Evolutionary conservation across 176 grass and related monocot species (phyloP).

Genomic region (Paspalum vaginatum): DNA sequence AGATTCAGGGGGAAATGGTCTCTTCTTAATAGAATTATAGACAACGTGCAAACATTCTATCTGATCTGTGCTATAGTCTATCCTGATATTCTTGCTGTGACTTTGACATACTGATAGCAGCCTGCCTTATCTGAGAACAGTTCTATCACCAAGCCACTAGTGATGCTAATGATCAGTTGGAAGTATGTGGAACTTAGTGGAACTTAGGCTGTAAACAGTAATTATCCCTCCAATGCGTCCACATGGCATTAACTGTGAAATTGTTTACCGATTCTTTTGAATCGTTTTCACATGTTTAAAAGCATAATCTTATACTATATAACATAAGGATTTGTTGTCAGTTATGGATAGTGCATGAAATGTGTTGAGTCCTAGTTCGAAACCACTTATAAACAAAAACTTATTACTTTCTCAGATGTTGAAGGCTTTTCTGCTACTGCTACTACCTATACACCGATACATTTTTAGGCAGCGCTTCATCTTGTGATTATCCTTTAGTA

Average conservation of each 20-base stretch:
- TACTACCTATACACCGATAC: background rate
- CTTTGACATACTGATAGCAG: slow-evolving; percentile 1
- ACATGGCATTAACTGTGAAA: background rate
- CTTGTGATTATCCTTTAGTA: too few relatives aligned
- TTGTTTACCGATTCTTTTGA: background rate
- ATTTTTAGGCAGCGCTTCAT: background rate
- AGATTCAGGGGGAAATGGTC: background rate
- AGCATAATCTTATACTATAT: background rate
- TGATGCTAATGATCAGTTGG: slow-evolving; percentile 15
- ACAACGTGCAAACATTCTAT: background rate
- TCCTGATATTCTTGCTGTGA: background rate
- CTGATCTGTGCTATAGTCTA: background rate
- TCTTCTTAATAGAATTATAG: background rate
- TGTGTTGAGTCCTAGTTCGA: background rate
- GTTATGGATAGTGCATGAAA: background rate
- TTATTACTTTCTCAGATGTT: background rate
- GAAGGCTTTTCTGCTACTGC: background rate
- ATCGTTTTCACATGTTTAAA: slow-evolving; percentile 21
- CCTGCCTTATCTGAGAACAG: background rate
- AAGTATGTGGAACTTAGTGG: slow-evolving; percentile 4
- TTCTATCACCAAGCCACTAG: background rate
- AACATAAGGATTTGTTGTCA: background rate
- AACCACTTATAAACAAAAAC: background rate
- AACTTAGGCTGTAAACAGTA: too few relatives aligned
- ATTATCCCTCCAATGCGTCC: background rate